Conservation (phyloP, 495 filamentous ascomycete species). For the Copromyces sp. region DNA sequence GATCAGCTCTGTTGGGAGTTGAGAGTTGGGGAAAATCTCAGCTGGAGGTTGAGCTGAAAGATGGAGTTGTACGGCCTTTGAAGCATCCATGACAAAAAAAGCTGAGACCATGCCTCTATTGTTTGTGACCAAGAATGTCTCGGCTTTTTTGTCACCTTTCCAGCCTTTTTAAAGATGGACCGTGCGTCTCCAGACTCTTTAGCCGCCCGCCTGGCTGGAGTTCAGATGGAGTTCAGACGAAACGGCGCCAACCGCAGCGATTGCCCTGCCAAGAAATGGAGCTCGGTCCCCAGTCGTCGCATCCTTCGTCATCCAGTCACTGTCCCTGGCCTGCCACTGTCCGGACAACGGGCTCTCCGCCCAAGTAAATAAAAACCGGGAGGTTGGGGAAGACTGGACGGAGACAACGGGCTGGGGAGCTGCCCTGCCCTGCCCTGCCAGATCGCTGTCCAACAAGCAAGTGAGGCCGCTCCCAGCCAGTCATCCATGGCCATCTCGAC, state of each 20-base stretch:
- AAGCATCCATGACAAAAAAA: background rate
- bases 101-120: background rate
- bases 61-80: background rate
- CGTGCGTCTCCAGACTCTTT: background rate
- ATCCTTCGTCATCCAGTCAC: background rate
- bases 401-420: background rate
- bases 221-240: background rate
- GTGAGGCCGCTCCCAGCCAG: conserved; percentile 7
- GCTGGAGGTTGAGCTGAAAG: background rate
- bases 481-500: conserved; percentile 3
- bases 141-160: background rate
- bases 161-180: background rate
- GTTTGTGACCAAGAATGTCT: no score
- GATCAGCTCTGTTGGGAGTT: background rate
- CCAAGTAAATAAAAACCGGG: conserved; percentile 26
- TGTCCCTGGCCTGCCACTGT: background rate
- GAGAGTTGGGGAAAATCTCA: background rate
- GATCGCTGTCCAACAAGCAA: background rate
- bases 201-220: background rate
- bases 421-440: no score
- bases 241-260: conserved; percentile 3
- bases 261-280: conserved; percentile 6
- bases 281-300: background rate
- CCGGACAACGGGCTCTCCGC: conserved; percentile 17
- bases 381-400: conserved; percentile 20